Percentiles rank a stretch among this genome's conserved stretches.
These are phyloP conservation scores for Populus pruinosa DNA, from an alignment of 345 rosid species.

Conservation along the genomic window DNA sequence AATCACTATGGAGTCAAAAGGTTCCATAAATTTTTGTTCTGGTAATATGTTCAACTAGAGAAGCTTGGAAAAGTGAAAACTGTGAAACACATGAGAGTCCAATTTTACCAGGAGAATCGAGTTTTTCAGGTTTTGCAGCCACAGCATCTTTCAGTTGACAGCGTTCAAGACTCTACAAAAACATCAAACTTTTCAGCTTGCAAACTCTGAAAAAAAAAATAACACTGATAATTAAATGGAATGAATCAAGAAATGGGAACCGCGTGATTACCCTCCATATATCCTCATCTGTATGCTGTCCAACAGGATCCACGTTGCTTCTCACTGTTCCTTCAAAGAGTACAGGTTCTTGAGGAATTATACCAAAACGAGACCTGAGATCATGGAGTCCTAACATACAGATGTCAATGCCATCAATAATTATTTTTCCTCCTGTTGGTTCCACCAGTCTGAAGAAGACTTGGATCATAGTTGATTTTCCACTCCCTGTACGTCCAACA, in stretches of 20 bases:
- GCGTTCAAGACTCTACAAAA: constrained; percentile 68
- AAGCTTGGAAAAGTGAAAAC: not conserved
- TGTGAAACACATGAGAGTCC: not conserved
- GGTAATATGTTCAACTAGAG: not conserved
- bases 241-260: constrained; percentile 1
- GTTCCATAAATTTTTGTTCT: not conserved
- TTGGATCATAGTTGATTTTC: constrained; percentile 88
- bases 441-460: constrained; percentile 90
- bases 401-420: constrained; percentile 81
- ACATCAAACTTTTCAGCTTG: not conserved
- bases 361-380: constrained; percentile 87
- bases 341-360: constrained; percentile 96
- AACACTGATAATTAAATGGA: not conserved
- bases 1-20: constrained; percentile 47
- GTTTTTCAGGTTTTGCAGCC: constrained; percentile 71
- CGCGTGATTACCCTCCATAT: constrained; percentile 71
- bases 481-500: constrained; percentile 95
- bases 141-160: constrained; percentile 86
- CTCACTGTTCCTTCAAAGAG: constrained; percentile 95
- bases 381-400: constrained; percentile 73
- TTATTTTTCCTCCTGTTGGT: constrained; percentile 73
- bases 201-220: not conserved
- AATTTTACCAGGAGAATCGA: constrained; percentile 61
- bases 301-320: constrained; percentile 84
- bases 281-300: constrained; percentile 73